Conservation (phyloP, 169 alveolate species). For the Cryptosporidium canis region DNA sequence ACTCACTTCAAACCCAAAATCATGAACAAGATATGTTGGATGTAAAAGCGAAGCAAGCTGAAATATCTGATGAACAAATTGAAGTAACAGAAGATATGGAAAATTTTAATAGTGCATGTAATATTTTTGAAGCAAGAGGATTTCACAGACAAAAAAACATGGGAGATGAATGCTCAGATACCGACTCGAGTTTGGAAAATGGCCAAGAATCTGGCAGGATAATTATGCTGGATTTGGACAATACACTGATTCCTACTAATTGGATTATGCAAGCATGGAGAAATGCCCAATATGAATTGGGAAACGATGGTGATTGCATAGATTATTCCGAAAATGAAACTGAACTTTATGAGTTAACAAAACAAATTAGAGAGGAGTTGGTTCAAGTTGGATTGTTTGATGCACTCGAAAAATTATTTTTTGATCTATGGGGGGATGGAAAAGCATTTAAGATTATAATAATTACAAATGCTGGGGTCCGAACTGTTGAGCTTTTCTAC, state of each 20-base stretch:
- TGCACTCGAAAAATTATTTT: constrained; percentile 61
- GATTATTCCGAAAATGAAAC: constrained; percentile 41
- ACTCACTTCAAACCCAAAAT: not conserved
- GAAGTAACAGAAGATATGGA: constrained; percentile 6
- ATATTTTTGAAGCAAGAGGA: not conserved
- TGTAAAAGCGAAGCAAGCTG: not conserved
- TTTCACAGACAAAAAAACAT: not conserved
- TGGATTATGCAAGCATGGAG: constrained; percentile 79
- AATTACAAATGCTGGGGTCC: constrained; percentile 76
- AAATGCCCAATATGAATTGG: constrained; percentile 53
- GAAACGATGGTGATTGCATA: constrained; percentile 47
- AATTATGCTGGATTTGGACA: constrained; percentile 75
- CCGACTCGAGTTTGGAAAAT: constrained; percentile 8
- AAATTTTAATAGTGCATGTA: not conserved
- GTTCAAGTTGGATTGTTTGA: constrained; percentile 71
- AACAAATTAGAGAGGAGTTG: constrained; percentile 68
- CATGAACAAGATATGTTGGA: not conserved
- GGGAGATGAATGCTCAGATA: not conserved
- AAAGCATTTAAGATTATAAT: constrained; percentile 68
- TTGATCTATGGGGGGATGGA: constrained; percentile 43
- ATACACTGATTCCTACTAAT: constrained; percentile 76
- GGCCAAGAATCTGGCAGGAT: constrained; percentile 26
- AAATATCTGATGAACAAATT: not conserved
- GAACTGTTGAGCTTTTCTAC: constrained; percentile 76
- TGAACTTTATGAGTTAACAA: constrained; percentile 31